Percentiles rank a stretch among this genome's conserved stretches.
Conservation (phyloP, 352 stramenopile genomes). For the Globisporangium splendens region DNA sequence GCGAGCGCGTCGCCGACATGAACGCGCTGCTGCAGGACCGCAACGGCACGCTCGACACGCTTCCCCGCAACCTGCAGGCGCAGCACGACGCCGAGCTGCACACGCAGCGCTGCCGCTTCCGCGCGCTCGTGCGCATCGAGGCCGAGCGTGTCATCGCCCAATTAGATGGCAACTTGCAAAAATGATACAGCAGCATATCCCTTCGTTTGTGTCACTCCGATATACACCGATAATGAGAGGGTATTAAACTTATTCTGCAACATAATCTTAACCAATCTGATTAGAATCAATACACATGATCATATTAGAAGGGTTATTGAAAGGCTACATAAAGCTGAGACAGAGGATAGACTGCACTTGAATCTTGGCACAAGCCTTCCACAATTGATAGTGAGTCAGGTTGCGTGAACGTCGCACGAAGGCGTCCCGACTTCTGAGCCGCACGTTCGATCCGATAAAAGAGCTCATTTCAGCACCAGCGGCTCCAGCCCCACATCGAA, state of each 20-base stretch:
- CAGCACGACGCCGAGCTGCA: conserved; percentile 7
- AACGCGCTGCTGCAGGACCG: conserved; percentile 14
- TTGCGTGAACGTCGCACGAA: conserved; percentile 8
- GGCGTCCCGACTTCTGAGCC: background rate
- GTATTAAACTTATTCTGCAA: too few species aligned
- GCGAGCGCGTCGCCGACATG: conserved; percentile 19
- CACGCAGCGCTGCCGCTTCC: conserved; percentile 15
- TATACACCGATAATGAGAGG: too few species aligned
- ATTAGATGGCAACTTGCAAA: conserved; percentile 11
- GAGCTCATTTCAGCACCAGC: conserved; percentile 12
- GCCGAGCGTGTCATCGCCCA: conserved; percentile 12
- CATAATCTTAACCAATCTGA: too few species aligned
- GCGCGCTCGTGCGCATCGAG: conserved; percentile 18
- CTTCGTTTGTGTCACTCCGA: too few species aligned
- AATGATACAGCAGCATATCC: too few species aligned
- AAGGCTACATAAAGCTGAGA: too few species aligned
- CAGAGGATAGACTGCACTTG: background rate
- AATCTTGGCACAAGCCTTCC: background rate
- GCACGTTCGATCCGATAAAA: background rate
- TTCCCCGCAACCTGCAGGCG: conserved; percentile 1
- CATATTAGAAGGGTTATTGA: too few species aligned
- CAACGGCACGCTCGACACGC: conserved; percentile 4
- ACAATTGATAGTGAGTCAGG: background rate
- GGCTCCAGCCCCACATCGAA: background rate
- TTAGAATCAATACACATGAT: too few species aligned